These are phyloP conservation scores for Cyanidium caldarium DNA, from an alignment of 23 red algal genomes.

Conservation along the genomic window DNA sequence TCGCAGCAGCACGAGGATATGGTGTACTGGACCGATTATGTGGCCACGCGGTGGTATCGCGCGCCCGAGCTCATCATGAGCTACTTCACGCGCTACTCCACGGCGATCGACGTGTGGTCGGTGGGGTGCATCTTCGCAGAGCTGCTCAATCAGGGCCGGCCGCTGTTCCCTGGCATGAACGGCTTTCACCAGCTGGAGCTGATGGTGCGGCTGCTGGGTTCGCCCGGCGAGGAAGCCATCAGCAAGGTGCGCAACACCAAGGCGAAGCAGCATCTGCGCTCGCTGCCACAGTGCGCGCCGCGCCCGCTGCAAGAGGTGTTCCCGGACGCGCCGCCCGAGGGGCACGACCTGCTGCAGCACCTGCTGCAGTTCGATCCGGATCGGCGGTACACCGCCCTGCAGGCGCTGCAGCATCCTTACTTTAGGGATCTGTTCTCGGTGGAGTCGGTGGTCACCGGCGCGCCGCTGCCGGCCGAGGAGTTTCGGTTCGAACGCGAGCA, in stretches of 20 bases:
- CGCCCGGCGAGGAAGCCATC: conserved; percentile 53
- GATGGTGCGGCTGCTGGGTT: conserved; percentile 46
- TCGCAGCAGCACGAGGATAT: conserved; percentile 47
- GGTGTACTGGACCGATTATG: conserved; percentile 97
- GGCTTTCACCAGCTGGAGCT: conserved; percentile 71
- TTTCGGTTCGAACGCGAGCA: conserved; percentile 63
- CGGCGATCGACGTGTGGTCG: conserved; percentile 96
- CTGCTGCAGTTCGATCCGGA: conserved; percentile 88
- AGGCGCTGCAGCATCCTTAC: conserved; percentile 78
- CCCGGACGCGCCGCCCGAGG: conserved; percentile 43
- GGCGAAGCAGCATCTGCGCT: conserved; percentile 35
- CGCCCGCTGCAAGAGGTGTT: conserved; percentile 53
- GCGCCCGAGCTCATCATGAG: conserved; percentile 95
- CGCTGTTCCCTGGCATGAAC: conserved; percentile 72
- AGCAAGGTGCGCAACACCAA: conserved; percentile 35
- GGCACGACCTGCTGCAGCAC: conserved; percentile 36
- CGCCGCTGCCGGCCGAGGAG: conserved; percentile 46
- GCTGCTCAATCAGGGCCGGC: conserved; percentile 65
- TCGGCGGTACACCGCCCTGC: conserved; percentile 36
- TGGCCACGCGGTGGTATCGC: conserved; percentile 98
- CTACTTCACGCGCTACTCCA: conserved; percentile 69
- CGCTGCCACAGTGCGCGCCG: conserved; percentile 19
- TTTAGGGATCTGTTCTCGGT: conserved; percentile 46
- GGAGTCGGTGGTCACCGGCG: conserved; percentile 13
- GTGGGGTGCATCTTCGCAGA: conserved; percentile 94